Base-by-base conservation (phyloP, 2,329 filamentous ascomycete genomes). In the Penicillium sp. region DNA sequence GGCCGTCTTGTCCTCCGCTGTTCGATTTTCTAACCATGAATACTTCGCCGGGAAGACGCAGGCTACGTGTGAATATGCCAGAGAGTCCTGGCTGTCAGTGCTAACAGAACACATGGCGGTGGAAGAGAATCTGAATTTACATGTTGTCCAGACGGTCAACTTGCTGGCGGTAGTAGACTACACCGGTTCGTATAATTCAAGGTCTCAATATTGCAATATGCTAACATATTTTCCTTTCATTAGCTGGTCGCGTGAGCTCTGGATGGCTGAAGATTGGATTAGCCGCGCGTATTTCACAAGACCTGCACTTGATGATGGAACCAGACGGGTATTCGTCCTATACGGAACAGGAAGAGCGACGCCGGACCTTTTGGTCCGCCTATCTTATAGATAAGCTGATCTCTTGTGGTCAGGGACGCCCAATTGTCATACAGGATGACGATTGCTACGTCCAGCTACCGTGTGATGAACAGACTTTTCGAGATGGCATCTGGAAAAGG, bases 231-330 rank as follows among this genome's bases (percentile, higher is more conserved):
- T 45, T 3, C n/a, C n/a, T 17, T 1, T 18, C 5, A 29, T 20
- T 44, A 71, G 69, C 59, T 32, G 68, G 70, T 21, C 64, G 66
- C 20, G 60, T 63, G 5, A 60, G 63, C 36, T 60, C 68, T 8
- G 71, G 64, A 1, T 76, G 72, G 74, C 51, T 76, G 6, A 75
- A 75, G 21, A 63, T 68, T 12, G 64, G 64, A 2, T 44, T 67
- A 2, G 60, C 66, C 1, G 63, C 74, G 62, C 94, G 90, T 33
- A 94, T 84, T 68, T 92, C 89, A 6, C 68, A 70, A 41, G 64
- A 64, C 37, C 70, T 74, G 15, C 67, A 65, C 8, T 68, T 68
- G 7, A 67, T 65, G 58, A 52, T 39, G 3, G 65, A 68, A 15
- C 58, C 62, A 2, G 37, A 37, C 7, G 20, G 33, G 7, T 55